These are phyloP conservation scores for Fraxinus sp. DNA, from an alignment of 305 asterid species.

Conservation along the genomic window DNA sequence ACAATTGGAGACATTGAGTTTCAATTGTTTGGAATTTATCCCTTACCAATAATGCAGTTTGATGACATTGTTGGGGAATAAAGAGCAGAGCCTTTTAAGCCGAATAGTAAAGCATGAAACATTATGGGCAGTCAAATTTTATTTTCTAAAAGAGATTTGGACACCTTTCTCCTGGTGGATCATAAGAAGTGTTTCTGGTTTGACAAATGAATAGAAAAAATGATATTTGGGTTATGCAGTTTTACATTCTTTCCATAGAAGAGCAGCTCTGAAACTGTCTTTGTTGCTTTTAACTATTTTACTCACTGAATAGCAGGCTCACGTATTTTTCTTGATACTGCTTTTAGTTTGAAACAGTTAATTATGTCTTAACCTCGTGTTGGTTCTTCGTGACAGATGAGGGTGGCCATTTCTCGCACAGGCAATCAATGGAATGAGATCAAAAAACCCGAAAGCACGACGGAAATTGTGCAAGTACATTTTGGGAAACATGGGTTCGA, in stretches of 20 bases:
- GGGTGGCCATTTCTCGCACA: slow-evolving; percentile 41
- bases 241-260: not conserved
- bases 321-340: not conserved
- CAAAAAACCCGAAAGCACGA: slow-evolving; percentile 15
- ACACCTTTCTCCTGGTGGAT: not conserved
- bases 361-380: not conserved
- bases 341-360: not conserved
- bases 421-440: slow-evolving; percentile 47
- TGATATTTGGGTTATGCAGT: not conserved
- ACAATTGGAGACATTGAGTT: not conserved
- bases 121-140: not conserved
- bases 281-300: not conserved
- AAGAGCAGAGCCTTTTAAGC: not conserved
- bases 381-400: slow-evolving; percentile 33
- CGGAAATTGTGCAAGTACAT: slow-evolving; percentile 15
- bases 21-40: not conserved
- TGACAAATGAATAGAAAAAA: not conserved
- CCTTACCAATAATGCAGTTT: not conserved
- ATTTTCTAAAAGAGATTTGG: not conserved
- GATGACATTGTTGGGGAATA: not conserved
- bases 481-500: slow-evolving; percentile 24
- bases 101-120: not conserved
- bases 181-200: not conserved
- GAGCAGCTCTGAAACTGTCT: not conserved
- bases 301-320: not conserved